Percentiles rank a stretch among this genome's conserved stretches.
phyloP scores from a whole-genome alignment of 75 land plant species.

The Ceratopteris richardii region DNA sequence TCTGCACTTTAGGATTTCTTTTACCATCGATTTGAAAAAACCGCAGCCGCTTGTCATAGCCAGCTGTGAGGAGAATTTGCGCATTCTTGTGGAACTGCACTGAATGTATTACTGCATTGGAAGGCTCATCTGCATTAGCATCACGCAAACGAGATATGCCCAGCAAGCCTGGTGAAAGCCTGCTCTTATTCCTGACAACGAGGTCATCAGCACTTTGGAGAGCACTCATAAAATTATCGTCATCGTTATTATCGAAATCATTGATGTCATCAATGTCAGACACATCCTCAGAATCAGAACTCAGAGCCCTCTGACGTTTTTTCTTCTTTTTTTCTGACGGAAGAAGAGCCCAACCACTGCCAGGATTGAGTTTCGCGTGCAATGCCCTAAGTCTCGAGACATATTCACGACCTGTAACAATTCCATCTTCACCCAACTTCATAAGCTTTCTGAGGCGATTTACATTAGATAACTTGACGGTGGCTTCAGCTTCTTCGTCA shows the following conservation, averaged over 20 bases:
- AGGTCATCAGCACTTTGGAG: slow-evolving; percentile 37
- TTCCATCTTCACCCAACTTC: slow-evolving; percentile 47
- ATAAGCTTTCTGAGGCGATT: slow-evolving; percentile 59
- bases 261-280: slow-evolving; percentile 4
- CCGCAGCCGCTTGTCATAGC: slow-evolving; percentile 56
- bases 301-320: neutral
- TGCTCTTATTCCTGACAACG: slow-evolving; percentile 41
- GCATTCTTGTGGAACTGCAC: slow-evolving; percentile 81
- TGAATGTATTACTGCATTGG: slow-evolving; percentile 65
- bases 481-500: slow-evolving; percentile 56
- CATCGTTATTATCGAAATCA: slow-evolving; percentile 35
- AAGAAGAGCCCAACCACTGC: slow-evolving; percentile 68
- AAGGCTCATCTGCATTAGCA: slow-evolving; percentile 64
- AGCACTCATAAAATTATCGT: slow-evolving; percentile 23
- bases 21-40: slow-evolving; percentile 95
- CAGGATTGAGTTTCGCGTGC: slow-evolving; percentile 73
- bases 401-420: slow-evolving; percentile 56
- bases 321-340: slow-evolving; percentile 15
- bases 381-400: slow-evolving; percentile 75
- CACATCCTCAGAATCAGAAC: slow-evolving; percentile 8
- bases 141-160: slow-evolving; percentile 63
- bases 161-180: slow-evolving; percentile 58
- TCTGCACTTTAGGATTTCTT: slow-evolving; percentile 70
- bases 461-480: slow-evolving; percentile 37
- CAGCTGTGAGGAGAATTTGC: slow-evolving; percentile 74